A percentile compares a stretch with the other conserved stretches of the same genome.
Conservation (phyloP, 176 grass and related monocot species). For the Melocanna baccifera region DNA sequence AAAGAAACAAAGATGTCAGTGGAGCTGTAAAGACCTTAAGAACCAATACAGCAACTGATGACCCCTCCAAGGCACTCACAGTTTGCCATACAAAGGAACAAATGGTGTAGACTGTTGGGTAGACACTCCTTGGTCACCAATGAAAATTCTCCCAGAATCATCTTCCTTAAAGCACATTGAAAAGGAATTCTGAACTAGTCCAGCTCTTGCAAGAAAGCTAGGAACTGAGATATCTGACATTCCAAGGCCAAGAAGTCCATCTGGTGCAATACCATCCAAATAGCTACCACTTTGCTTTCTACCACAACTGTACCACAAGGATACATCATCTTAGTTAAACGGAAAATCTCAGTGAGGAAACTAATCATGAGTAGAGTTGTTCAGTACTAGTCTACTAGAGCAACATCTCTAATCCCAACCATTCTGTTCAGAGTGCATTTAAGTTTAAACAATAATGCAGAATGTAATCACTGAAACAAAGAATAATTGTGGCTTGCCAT, state of each 20-base stretch:
- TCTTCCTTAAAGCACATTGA: slow-evolving; percentile 91
- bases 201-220: slow-evolving; percentile 85
- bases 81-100: slow-evolving; percentile 76
- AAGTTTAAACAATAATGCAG: not conserved
- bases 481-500: not conserved
- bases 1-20: slow-evolving; percentile 29
- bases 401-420: not conserved
- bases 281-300: slow-evolving; percentile 86
- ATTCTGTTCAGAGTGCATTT: not conserved
- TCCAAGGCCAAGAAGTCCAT: slow-evolving; percentile 92
- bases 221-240: slow-evolving; percentile 88
- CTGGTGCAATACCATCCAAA: slow-evolving; percentile 90
- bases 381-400: not conserved
- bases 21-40: slow-evolving; percentile 7
- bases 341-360: slow-evolving; percentile 8
- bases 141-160: slow-evolving; percentile 85
- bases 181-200: slow-evolving; percentile 79
- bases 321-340: slow-evolving; percentile 10
- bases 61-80: slow-evolving; percentile 54
- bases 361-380: not conserved
- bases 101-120: slow-evolving; percentile 84
- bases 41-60: not conserved
- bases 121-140: slow-evolving; percentile 79
- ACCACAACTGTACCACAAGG: slow-evolving; percentile 63
- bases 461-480: not conserved